Evolutionary conservation across 306 rosid species (phyloP).

Genomic region (Oemleria cerasiformis): DNA sequence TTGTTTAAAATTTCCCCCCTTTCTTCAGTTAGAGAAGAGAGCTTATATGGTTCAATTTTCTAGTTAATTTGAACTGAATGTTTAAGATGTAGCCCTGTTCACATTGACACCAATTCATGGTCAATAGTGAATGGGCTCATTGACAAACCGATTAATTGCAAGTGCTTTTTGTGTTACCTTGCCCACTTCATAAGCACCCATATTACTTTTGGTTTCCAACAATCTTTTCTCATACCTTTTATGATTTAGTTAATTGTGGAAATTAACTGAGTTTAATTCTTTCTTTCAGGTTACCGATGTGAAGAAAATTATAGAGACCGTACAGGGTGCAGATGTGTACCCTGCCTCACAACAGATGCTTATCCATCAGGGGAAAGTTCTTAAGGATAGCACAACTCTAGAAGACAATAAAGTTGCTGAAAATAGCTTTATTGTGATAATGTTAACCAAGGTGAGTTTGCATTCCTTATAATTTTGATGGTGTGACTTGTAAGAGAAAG

Average conservation of each 20-base stretch:
- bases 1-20: neutral
- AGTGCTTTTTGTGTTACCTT: neutral
- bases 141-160: neutral
- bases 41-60: neutral
- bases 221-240: neutral
- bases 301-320: conserved; percentile 36
- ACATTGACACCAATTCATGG: neutral
- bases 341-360: conserved; percentile 47
- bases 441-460: conserved; percentile 36
- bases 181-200: neutral
- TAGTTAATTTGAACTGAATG: neutral
- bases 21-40: neutral
- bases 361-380: conserved; percentile 47
- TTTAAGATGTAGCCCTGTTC: neutral
- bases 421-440: conserved; percentile 40
- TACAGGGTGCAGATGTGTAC: conserved; percentile 42
- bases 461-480: neutral
- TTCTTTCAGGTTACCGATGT: conserved; percentile 35
- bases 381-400: conserved; percentile 38
- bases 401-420: conserved; percentile 40
- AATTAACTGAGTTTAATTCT: neutral
- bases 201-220: neutral
- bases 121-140: neutral
- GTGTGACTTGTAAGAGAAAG: neutral
- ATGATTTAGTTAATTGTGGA: neutral